Conservation (phyloP, 2,329 filamentous ascomycete genomes). For the Xylariaceae sp. region DNA sequence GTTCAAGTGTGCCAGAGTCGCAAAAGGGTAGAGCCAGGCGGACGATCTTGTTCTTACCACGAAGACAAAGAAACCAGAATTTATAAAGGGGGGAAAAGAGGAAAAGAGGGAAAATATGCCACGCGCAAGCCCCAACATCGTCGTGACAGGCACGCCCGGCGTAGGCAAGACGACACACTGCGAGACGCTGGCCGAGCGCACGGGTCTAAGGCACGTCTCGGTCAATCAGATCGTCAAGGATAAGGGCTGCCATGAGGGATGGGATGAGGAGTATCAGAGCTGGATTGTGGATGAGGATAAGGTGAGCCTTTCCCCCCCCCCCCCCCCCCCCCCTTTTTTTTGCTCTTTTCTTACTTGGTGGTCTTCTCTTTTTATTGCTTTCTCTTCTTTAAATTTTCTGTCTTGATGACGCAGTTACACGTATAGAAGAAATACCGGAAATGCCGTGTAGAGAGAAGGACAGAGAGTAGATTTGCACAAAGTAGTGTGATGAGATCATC, state of each 20-base stretch:
- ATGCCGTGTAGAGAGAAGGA: not conserved
- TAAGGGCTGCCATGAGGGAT: slow-evolving; percentile 83
- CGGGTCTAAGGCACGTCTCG: slow-evolving; percentile 80
- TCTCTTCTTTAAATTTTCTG: not conserved
- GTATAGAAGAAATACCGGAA: no score
- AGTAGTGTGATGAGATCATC: not conserved
- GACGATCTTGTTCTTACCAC: not conserved
- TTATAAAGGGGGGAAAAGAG: not conserved
- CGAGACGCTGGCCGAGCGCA: slow-evolving; percentile 77
- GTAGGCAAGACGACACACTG: slow-evolving; percentile 95
- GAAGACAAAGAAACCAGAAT: not conserved
- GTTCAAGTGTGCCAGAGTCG: no score
- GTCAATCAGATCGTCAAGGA: slow-evolving; percentile 95
- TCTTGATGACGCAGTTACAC: not conserved
- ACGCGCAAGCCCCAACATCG: slow-evolving; percentile 78
- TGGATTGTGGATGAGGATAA: slow-evolving; percentile 98
- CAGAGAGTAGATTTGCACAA: not conserved
- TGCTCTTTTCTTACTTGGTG: not conserved
- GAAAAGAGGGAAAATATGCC: slow-evolving; percentile 37
- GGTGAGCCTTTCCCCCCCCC: slow-evolving; percentile 52
- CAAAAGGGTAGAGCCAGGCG: not conserved
- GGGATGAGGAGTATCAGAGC: slow-evolving; percentile 82
- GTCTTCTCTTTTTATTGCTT: not conserved
- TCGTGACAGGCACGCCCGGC: slow-evolving; percentile 93
- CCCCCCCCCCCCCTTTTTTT: not conserved